Conservation (phyloP, 2,329 filamentous ascomycete species). For the Fusarium scirpi region DNA sequence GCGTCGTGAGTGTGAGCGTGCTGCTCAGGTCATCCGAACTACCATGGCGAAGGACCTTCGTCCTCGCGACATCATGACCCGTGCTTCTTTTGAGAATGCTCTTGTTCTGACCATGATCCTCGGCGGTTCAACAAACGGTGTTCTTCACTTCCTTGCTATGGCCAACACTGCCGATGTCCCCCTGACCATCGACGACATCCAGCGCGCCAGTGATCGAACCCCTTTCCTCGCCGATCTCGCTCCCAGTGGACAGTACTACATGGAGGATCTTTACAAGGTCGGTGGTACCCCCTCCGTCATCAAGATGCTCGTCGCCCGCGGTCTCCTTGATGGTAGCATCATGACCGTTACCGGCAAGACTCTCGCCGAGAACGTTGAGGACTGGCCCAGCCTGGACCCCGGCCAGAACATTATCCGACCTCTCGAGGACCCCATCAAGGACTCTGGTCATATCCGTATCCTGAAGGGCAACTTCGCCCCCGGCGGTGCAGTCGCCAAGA, state of each 20-base stretch:
- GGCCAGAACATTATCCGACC: constrained; percentile 90
- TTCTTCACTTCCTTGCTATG: constrained; percentile 91
- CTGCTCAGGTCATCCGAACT: constrained; percentile 79
- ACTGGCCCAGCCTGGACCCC: constrained; percentile 80
- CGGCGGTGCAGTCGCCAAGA: constrained; percentile 91
- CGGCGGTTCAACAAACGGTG: constrained; percentile 90
- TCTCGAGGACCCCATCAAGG: constrained; percentile 79
- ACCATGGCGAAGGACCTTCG: constrained; percentile 88
- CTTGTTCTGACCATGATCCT: constrained; percentile 91
- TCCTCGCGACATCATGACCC: constrained; percentile 83
- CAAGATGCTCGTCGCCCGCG: constrained; percentile 83
- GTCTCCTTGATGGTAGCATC: constrained; percentile 80
- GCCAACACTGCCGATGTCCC: constrained; percentile 83
- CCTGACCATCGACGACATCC: constrained; percentile 84
- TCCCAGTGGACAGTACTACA: constrained; percentile 85
- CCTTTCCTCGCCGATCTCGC: constrained; percentile 89
- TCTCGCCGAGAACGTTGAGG: constrained; percentile 81
- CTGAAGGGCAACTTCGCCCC: constrained; percentile 89
- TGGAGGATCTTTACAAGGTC: constrained; percentile 88
- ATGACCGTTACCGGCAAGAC: constrained; percentile 88
- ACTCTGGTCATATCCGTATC: constrained; percentile 88
- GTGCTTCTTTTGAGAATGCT: constrained; percentile 86
- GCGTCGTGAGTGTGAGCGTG: constrained; percentile 86
- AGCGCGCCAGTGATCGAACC: constrained; percentile 83
- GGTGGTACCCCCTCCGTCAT: constrained; percentile 88